Evolutionary conservation across 495 filamentous ascomycete species (phyloP).

Genomic region (Thermothielavioides terrestris): DNA sequence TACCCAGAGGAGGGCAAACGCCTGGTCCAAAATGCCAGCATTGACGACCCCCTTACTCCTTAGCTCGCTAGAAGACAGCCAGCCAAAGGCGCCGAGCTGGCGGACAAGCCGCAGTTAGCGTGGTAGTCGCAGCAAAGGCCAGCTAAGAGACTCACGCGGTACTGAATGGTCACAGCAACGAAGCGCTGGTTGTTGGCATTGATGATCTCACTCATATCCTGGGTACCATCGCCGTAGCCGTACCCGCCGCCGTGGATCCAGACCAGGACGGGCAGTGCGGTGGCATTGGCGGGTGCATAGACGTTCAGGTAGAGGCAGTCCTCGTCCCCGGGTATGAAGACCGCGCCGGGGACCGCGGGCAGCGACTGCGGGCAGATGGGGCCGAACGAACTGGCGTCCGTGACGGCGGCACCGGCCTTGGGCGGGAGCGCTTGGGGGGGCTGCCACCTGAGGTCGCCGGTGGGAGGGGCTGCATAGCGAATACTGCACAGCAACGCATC

Average conservation of each 20-base stretch:
- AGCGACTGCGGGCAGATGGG: constrained; percentile 14
- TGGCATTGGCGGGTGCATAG: constrained; percentile 27
- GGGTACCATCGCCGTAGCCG: constrained; percentile 27
- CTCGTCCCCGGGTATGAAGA: constrained; percentile 21
- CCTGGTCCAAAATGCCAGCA: constrained; percentile 46
- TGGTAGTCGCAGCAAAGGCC: background rate
- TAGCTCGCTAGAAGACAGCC: constrained; percentile 19
- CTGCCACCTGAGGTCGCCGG: constrained; percentile 26
- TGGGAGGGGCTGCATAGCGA: constrained; percentile 27
- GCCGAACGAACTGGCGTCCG: constrained; percentile 10
- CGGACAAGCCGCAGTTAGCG: constrained; percentile 11
- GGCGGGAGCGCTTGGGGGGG: constrained; percentile 16
- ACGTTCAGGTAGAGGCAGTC: constrained; percentile 41
- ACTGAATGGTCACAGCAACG: constrained; percentile 41
- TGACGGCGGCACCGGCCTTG: constrained; percentile 3
- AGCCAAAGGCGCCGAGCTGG: constrained; percentile 26
- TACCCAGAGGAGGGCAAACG: constrained; percentile 64
- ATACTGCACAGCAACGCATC: background rate
- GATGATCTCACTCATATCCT: constrained; percentile 30
- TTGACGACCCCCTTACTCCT: constrained; percentile 21
- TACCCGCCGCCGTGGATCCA: constrained; percentile 47
- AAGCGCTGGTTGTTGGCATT: constrained; percentile 38
- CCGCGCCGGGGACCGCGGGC: constrained; percentile 8
- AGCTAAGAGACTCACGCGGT: constrained; percentile 20
- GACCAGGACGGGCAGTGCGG: constrained; percentile 32